phyloP scores from a whole-genome alignment of 139 green algal genomes.

The Nannochloris sp. region DNA sequence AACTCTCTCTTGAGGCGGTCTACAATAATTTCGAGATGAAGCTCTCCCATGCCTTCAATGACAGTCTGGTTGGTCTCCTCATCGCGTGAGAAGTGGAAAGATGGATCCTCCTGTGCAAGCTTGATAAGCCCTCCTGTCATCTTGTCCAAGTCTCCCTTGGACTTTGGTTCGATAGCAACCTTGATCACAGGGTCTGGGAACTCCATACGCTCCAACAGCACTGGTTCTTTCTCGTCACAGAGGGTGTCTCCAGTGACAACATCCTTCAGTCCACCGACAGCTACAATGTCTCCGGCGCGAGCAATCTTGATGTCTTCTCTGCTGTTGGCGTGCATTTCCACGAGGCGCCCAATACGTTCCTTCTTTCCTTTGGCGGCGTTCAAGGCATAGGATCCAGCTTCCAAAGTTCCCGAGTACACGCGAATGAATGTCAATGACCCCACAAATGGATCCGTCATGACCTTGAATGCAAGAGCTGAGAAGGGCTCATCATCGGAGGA shows the following conservation, averaged over 20 bases:
- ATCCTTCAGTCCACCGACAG: slow-evolving; percentile 92
- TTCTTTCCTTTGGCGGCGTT: slow-evolving; percentile 95
- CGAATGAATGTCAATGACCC: slow-evolving; percentile 92
- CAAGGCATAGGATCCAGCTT: slow-evolving; percentile 75
- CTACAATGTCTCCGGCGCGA: slow-evolving; percentile 91
- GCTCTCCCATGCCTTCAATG: slow-evolving; percentile 99
- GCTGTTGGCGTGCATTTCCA: slow-evolving; percentile 99
- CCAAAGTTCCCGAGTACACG: slow-evolving; percentile 75
- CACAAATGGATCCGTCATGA: slow-evolving; percentile 96
- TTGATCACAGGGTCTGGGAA: slow-evolving; percentile 99
- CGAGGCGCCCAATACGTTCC: slow-evolving; percentile 93
- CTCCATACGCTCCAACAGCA: slow-evolving; percentile 98
- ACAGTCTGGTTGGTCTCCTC: slow-evolving; percentile 94
- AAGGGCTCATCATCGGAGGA: slow-evolving; percentile 80
- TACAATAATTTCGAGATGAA: slow-evolving; percentile 99
- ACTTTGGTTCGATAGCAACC: slow-evolving; percentile 96
- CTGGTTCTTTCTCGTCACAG: slow-evolving; percentile 80
- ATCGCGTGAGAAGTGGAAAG: slow-evolving; percentile 76
- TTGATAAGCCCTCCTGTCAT: slow-evolving; percentile 93
- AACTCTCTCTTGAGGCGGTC: slow-evolving; percentile 94
- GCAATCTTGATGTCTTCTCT: slow-evolving; percentile 90
- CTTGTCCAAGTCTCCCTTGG: slow-evolving; percentile 94
- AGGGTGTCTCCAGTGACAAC: slow-evolving; percentile 93
- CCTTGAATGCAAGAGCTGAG: slow-evolving; percentile 96
- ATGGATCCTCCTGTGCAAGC: slow-evolving; percentile 96